These are phyloP conservation scores for Sporothrix dimorphospora DNA, from an alignment of 2,329 filamentous ascomycete genomes.

Conservation along the genomic window DNA sequence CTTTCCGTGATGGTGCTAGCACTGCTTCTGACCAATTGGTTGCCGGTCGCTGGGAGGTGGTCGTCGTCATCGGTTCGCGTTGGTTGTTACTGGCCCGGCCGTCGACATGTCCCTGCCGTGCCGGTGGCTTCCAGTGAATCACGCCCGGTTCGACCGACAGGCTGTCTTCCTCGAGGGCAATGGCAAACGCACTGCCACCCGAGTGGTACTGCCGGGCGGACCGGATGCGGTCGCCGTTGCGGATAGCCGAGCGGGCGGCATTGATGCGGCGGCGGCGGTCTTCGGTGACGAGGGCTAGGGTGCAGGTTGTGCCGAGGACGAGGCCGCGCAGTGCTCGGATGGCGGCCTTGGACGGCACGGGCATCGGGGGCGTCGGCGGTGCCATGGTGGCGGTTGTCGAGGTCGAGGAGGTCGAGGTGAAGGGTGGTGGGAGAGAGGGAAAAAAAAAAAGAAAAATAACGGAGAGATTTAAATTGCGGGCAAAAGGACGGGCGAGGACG, in stretches of 20 bases:
- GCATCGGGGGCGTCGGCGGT: conserved; percentile 42
- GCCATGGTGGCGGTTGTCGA: conserved; percentile 26
- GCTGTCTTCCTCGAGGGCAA: conserved; percentile 36
- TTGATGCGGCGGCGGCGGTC: conserved; percentile 52
- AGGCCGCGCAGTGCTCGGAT: conserved; percentile 50
- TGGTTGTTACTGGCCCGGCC: neutral
- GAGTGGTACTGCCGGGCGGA: conserved; percentile 45
- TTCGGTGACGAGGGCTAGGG: conserved; percentile 48
- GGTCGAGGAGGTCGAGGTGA: neutral
- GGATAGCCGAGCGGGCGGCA: conserved; percentile 44
- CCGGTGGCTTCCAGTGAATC: conserved; percentile 21
- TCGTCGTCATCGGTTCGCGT: neutral
- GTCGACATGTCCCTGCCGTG: neutral
- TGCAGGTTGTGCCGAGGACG: conserved; percentile 51
- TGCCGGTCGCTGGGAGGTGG: neutral
- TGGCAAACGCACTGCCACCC: conserved; percentile 36
- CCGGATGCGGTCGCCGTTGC: conserved; percentile 48
- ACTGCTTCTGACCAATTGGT: neutral
- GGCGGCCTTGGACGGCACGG: conserved; percentile 51
- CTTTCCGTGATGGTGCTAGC: neutral
- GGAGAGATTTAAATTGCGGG: neutral
- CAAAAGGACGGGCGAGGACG: conserved; percentile 5
- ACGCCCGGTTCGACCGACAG: conserved; percentile 24
- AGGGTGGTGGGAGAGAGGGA: neutral
- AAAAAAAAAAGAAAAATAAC: neutral